A percentile compares a stretch with the other conserved stretches of the same genome.
These are phyloP conservation scores for Starmera quercuum DNA, from an alignment of 805 yeast genomes.

Conservation along the genomic window DNA sequence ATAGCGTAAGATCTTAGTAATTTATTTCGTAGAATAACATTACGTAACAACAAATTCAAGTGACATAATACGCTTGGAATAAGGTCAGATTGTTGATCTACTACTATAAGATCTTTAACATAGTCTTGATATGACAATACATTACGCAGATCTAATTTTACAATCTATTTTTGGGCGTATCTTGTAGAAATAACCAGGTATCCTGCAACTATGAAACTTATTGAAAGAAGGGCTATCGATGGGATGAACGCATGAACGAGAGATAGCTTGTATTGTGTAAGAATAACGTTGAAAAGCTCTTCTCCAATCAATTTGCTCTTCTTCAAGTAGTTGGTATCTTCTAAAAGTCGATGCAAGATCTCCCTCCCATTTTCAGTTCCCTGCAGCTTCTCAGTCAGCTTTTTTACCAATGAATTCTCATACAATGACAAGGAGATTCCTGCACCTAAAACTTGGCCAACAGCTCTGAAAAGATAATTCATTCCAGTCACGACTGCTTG, in stretches of 20 bases:
- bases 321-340: conserved; percentile 1
- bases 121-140: too few species aligned
- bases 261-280: neutral
- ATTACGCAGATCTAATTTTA: too few species aligned
- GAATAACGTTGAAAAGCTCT: neutral
- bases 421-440: conserved; percentile 26
- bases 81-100: too few species aligned
- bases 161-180: too few species aligned
- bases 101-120: too few species aligned
- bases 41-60: too few species aligned
- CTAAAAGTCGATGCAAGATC: neutral
- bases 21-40: too few species aligned
- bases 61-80: too few species aligned
- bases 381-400: conserved; percentile 7
- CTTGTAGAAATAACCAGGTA: too few species aligned
- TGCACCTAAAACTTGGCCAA: conserved; percentile 33
- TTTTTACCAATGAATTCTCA: conserved; percentile 5
- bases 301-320: neutral
- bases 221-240: neutral
- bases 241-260: neutral
- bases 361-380: neutral
- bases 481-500: conserved; percentile 36
- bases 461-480: conserved; percentile 33
- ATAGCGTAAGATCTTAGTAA: too few species aligned
- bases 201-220: neutral